A percentile compares a stretch with the other conserved stretches of the same genome.
phyloP scores from a whole-genome alignment of 2,329 filamentous ascomycete genomes.

The Lojkania enalia region DNA sequence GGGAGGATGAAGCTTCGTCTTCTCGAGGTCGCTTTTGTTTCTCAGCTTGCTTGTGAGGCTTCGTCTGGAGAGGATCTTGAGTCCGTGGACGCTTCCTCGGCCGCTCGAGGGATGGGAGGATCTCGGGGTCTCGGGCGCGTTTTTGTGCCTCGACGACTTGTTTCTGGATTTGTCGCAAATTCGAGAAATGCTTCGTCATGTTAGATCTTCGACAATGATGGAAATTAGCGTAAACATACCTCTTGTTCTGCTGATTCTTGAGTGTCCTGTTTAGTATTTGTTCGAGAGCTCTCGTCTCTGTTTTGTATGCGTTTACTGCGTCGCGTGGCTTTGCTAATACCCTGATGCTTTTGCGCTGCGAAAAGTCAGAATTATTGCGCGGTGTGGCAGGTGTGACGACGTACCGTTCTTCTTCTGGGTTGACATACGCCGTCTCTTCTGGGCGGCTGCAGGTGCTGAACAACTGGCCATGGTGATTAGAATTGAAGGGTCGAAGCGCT shows the following conservation, averaged over 20 bases:
- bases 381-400: slow-evolving; percentile 1
- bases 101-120: neutral
- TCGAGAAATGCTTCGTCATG: slow-evolving; percentile 4
- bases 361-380: slow-evolving; percentile 1
- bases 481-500: slow-evolving; percentile 3
- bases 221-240: neutral
- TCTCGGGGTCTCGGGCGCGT: slow-evolving; percentile 4
- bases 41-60: neutral
- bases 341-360: slow-evolving; percentile 1
- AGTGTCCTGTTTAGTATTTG: neutral
- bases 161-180: neutral
- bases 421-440: slow-evolving; percentile 3
- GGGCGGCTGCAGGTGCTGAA: slow-evolving; percentile 3
- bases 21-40: slow-evolving; percentile 6
- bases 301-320: slow-evolving; percentile 1
- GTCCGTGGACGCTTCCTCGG: slow-evolving; percentile 5
- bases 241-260: slow-evolving; percentile 1
- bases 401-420: slow-evolving; percentile 1
- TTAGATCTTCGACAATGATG: slow-evolving; percentile 1
- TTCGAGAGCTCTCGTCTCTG: slow-evolving; percentile 1
- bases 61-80: slow-evolving; percentile 4
- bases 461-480: neutral
- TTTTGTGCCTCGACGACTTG: slow-evolving; percentile 2
- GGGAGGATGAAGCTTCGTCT: slow-evolving; percentile 9
- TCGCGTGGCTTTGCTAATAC: slow-evolving; percentile 4